Conservation (phyloP, 2,329 filamentous ascomycete genomes). For the Pestalotiopsis sp. region DNA sequence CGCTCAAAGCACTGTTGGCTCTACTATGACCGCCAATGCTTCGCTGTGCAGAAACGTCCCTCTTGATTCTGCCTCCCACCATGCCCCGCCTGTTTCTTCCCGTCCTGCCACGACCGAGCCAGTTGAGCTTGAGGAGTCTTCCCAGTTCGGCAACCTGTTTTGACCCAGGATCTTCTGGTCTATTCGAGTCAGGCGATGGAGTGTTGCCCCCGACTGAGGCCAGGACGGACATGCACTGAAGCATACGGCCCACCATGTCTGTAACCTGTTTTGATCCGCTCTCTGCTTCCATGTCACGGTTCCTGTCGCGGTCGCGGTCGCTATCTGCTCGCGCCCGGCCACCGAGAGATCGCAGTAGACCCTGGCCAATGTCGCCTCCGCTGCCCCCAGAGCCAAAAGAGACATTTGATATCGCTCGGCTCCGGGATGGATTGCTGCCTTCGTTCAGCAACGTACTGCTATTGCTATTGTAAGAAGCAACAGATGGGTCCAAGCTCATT, state of each 20-base stretch:
- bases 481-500: constrained; percentile 72
- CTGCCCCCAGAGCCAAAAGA: constrained; percentile 59
- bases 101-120: constrained; percentile 87
- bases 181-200: constrained; percentile 20
- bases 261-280: constrained; percentile 77
- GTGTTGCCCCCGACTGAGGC: constrained; percentile 63
- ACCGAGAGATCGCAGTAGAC: constrained; percentile 54
- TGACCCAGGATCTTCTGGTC: constrained; percentile 65
- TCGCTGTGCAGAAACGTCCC: constrained; percentile 35
- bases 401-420: constrained; percentile 85
- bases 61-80: constrained; percentile 68
- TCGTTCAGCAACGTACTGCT: constrained; percentile 79
- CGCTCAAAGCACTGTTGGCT: constrained; percentile 16
- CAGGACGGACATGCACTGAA: constrained; percentile 93
- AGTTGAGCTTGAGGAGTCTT: constrained; percentile 91
- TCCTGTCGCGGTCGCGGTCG: constrained; percentile 24
- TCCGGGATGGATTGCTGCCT: constrained; percentile 58
- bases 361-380: constrained; percentile 42
- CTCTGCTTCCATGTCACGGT: constrained; percentile 62
- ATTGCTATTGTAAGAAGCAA: constrained; percentile 80
- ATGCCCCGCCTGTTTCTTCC: constrained; percentile 89
- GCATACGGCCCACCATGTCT: constrained; percentile 91
- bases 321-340: constrained; percentile 30
- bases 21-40: constrained; percentile 5
- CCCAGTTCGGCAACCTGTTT: constrained; percentile 82